Conservation (phyloP, 768 basidiomycete genomes). For the Amanita thiersii region DNA sequence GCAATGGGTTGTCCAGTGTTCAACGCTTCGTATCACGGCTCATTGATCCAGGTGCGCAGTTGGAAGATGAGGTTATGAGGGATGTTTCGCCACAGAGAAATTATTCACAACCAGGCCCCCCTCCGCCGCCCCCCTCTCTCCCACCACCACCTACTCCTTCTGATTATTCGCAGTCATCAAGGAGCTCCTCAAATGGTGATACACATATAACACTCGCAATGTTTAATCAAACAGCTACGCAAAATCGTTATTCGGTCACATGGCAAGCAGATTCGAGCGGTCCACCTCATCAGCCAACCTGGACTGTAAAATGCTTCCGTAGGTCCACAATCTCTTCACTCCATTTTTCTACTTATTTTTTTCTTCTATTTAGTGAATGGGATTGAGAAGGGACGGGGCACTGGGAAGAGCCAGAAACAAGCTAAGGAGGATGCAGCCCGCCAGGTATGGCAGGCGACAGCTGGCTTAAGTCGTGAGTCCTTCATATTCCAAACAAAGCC, state of each 20-base stretch:
- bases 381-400: constrained; percentile 38
- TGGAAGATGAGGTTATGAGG: constrained; percentile 9
- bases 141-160: constrained; percentile 19
- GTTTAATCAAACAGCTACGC: constrained; percentile 45
- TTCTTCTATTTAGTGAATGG: constrained; percentile 35
- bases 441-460: constrained; percentile 30
- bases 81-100: constrained; percentile 2
- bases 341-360: not conserved
- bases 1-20: constrained; percentile 39
- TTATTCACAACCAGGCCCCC: constrained; percentile 10
- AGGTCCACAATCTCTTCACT: constrained; percentile 18
- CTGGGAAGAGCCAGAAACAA: constrained; percentile 52
- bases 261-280: constrained; percentile 42
- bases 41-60: constrained; percentile 34
- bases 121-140: constrained; percentile 12
- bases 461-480: too few species aligned
- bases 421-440: constrained; percentile 66
- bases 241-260: constrained; percentile 33
- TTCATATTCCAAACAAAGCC: too few species aligned
- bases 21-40: constrained; percentile 53
- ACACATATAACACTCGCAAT: constrained; percentile 36
- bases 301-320: constrained; percentile 50
- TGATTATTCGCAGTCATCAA: constrained; percentile 24
- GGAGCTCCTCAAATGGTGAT: constrained; percentile 9
- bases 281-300: constrained; percentile 46